These are phyloP conservation scores for Kandelia obovata DNA, from an alignment of 345 rosid genomes.

Conservation along the genomic window DNA sequence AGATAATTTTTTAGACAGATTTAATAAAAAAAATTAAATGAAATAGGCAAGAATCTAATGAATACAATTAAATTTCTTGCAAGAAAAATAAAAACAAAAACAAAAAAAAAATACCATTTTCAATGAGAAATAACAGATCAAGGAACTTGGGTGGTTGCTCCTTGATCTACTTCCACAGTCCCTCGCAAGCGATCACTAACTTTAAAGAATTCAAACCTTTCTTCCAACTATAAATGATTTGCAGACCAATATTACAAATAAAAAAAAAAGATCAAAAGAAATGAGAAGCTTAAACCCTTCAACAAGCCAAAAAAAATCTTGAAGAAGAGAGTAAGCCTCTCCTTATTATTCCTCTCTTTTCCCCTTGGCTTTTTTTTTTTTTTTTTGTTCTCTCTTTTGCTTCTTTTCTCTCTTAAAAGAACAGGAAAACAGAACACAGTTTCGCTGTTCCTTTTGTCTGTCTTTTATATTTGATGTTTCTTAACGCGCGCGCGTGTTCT, in stretches of 20 bases:
- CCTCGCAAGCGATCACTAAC: conserved; percentile 28
- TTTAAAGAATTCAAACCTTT: background rate
- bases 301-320: conserved; percentile 23
- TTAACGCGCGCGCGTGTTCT: conserved; percentile 9
- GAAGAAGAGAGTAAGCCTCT: conserved; percentile 46
- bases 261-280: conserved; percentile 11
- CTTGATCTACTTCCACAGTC: conserved; percentile 42
- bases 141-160: conserved; percentile 32
- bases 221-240: conserved; percentile 10
- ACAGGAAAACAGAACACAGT: conserved; percentile 8
- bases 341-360: background rate
- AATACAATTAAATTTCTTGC: too few relatives aligned
- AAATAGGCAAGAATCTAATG: too few relatives aligned
- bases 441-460: background rate
- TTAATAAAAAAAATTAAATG: background rate
- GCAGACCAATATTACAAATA: conserved; percentile 13
- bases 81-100: background rate
- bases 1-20: background rate
- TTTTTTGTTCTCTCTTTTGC: background rate
- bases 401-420: conserved; percentile 6
- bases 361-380: background rate
- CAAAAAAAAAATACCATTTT: conserved; percentile 34
- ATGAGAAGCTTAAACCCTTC: conserved; percentile 47
- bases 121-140: conserved; percentile 34
- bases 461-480: conserved; percentile 10